These are phyloP conservation scores for Carallia brachiata DNA, from an alignment of 345 rosid genomes.

Conservation along the genomic window DNA sequence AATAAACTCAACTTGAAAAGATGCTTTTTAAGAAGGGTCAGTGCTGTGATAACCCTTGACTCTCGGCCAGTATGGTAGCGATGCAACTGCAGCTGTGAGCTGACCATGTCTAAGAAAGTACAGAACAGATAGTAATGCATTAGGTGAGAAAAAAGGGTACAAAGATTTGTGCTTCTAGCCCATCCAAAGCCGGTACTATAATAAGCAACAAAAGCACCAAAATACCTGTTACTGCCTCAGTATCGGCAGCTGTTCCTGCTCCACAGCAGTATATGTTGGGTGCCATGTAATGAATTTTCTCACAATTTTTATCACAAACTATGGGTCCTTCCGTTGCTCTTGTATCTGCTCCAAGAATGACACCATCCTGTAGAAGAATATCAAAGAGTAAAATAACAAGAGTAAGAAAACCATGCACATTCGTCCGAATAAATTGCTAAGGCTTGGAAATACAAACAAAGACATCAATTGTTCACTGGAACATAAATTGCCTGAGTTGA, in stretches of 20 bases:
- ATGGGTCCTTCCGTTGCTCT: constrained; percentile 94
- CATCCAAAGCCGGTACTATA: neutral
- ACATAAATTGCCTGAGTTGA: neutral
- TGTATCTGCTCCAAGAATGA: constrained; percentile 92
- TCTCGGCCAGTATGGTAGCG: constrained; percentile 79
- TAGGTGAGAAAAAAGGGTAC: neutral
- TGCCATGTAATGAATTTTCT: constrained; percentile 98
- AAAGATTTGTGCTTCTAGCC: neutral
- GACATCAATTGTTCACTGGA: neutral
- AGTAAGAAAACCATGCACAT: neutral
- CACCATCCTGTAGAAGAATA: constrained; percentile 63
- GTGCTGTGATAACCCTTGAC: constrained; percentile 74
- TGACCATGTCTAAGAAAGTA: constrained; percentile 62
- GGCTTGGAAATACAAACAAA: constrained; percentile 5
- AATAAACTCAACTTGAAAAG: constrained; percentile 57
- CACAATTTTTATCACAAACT: constrained; percentile 96
- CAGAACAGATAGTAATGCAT: constrained; percentile 2
- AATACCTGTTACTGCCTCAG: constrained; percentile 96
- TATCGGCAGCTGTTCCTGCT: constrained; percentile 98
- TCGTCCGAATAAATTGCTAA: neutral
- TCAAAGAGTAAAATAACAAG: neutral
- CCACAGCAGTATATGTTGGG: constrained; percentile 98
- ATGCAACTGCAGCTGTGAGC: constrained; percentile 79
- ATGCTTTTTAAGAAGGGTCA: constrained; percentile 80
- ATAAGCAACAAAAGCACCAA: neutral